Conservation (phyloP, 192 early-diverging fungal genomes). For the Backusella circina region DNA sequence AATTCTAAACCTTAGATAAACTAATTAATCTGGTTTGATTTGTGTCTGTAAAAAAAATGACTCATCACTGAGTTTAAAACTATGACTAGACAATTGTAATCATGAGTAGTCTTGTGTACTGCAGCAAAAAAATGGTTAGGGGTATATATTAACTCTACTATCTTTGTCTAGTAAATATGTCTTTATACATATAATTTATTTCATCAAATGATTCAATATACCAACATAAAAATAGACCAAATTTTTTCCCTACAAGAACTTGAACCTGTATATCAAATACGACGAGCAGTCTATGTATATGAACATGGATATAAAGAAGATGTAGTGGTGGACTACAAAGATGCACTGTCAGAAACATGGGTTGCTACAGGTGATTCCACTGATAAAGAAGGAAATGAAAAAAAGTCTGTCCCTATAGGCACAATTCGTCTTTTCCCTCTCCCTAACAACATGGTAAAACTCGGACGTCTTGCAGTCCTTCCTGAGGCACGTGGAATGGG, state of each 20-base stretch:
- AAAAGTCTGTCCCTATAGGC: constrained; percentile 11
- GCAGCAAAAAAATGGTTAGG: not conserved
- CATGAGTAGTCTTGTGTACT: not conserved
- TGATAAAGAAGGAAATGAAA: not conserved
- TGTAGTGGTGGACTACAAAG: not conserved
- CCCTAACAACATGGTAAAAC: constrained; percentile 15
- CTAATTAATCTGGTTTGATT: too few relatives aligned
- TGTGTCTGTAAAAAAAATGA: not conserved
- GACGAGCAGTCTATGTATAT: not conserved
- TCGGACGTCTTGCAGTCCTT: constrained; percentile 23
- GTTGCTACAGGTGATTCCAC: not conserved
- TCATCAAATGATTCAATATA: not conserved
- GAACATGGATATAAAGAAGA: not conserved
- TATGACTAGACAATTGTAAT: not conserved
- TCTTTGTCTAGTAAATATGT: not conserved
- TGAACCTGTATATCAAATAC: not conserved
- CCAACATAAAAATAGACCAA: not conserved
- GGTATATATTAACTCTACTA: not conserved
- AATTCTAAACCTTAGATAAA: too few relatives aligned
- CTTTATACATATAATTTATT: not conserved
- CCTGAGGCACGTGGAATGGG: constrained; percentile 17
- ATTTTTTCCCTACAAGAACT: not conserved
- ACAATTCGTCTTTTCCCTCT: constrained; percentile 17
- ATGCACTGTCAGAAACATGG: not conserved
- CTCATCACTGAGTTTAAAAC: not conserved